phyloP scores from a whole-genome alignment of 2,329 filamentous ascomycete genomes.

The Arthroderma uncinatum region DNA sequence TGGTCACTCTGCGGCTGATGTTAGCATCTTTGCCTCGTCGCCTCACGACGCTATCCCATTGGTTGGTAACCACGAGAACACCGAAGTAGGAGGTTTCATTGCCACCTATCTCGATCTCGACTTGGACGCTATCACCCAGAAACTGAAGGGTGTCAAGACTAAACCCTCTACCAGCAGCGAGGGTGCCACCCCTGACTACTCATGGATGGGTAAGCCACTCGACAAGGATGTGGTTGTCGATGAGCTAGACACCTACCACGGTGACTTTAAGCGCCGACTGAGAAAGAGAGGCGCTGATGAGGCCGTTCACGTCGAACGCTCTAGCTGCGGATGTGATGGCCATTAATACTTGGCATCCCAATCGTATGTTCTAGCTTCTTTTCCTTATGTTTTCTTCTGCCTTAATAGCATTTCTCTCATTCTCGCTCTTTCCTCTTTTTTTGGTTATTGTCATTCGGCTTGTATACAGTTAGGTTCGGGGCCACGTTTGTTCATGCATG shows the following conservation, averaged over 20 bases:
- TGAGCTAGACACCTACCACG: constrained; percentile 35
- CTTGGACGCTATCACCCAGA: constrained; percentile 63
- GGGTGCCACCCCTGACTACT: constrained; percentile 17
- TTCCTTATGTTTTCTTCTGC: background rate
- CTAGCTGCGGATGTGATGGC: constrained; percentile 25
- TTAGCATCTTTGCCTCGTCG: constrained; percentile 87
- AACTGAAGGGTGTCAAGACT: constrained; percentile 44
- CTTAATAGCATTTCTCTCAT: background rate
- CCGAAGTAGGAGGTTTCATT: constrained; percentile 75
- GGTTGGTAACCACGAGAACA: constrained; percentile 87
- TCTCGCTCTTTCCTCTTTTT: background rate
- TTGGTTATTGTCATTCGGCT: background rate
- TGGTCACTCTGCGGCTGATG: constrained; percentile 85
- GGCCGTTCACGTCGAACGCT: constrained; percentile 13
- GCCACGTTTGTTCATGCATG: background rate
- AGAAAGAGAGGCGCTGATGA: constrained; percentile 17
- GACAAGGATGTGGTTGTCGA: constrained; percentile 29
- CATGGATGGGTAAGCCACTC: constrained; percentile 34
- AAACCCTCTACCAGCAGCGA: constrained; percentile 7
- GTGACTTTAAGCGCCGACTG: constrained; percentile 28
- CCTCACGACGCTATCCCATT: constrained; percentile 51
- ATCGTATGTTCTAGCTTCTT: background rate
- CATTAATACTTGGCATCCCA: constrained; percentile 14
- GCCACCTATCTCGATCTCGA: constrained; percentile 68
- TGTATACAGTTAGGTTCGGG: background rate